Evolutionary conservation across 331 rosid species (phyloP).

Genomic region (Saraca asoca): DNA sequence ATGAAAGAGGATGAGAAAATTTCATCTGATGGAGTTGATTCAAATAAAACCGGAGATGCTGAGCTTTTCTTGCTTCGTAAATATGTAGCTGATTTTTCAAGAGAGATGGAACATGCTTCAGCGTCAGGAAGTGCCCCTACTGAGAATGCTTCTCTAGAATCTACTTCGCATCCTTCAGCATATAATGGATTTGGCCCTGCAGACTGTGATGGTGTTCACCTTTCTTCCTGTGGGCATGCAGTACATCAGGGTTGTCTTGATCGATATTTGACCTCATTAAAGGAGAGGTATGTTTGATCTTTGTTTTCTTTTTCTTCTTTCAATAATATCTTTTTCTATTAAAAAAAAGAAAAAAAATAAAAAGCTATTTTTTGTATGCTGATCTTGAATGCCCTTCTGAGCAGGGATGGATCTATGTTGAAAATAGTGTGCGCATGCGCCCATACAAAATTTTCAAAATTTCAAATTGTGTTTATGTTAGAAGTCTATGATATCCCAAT

Average conservation of each 20-base stretch:
- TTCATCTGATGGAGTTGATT: no score
- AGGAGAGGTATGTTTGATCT: slow-evolving; percentile 66
- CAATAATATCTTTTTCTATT: neutral
- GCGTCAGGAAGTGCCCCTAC: slow-evolving; percentile 50
- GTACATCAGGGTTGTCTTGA: slow-evolving; percentile 95
- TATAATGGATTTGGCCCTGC: slow-evolving; percentile 75
- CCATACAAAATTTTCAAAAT: no score
- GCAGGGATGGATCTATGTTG: no score
- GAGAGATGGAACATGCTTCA: slow-evolving; percentile 58
- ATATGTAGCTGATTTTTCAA: slow-evolving; percentile 54
- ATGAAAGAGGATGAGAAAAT: no score
- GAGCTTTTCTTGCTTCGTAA: no score
- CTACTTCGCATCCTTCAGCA: slow-evolving; percentile 43
- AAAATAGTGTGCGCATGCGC: no score
- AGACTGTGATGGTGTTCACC: slow-evolving; percentile 84
- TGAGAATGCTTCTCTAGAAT: slow-evolving; percentile 53
- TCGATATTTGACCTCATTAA: slow-evolving; percentile 79
- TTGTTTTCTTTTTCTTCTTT: slow-evolving; percentile 4
- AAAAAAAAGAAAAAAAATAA: no score
- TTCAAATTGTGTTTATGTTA: no score
- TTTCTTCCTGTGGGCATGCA: slow-evolving; percentile 98
- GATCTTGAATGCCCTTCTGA: no score
- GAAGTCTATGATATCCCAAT: no score
- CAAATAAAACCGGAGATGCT: no score
- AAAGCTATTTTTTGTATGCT: no score